phyloP scores from a whole-genome alignment of 345 rosid genomes.

The Camelina sativa region DNA sequence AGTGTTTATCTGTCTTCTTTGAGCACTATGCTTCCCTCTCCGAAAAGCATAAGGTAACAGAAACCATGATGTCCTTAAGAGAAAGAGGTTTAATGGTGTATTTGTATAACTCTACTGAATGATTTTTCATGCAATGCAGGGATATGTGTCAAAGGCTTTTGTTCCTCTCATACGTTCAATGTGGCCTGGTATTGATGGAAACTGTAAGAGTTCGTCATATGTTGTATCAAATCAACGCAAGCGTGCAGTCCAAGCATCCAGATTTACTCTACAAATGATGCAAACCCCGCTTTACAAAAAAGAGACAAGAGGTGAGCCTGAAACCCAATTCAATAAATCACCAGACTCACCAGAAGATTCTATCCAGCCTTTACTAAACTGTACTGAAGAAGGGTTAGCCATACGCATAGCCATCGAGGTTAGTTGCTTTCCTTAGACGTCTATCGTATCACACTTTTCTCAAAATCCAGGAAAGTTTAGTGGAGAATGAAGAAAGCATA shows the following conservation, averaged over 20 bases:
- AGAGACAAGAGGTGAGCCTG: slow-evolving; percentile 50
- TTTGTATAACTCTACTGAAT: not conserved
- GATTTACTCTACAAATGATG: slow-evolving; percentile 91
- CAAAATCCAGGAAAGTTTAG: slow-evolving; percentile 8
- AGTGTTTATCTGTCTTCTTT: slow-evolving; percentile 91
- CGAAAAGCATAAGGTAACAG: slow-evolving; percentile 70
- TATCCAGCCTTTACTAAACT: slow-evolving; percentile 52
- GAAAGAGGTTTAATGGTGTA: slow-evolving; percentile 20
- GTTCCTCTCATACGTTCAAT: slow-evolving; percentile 79
- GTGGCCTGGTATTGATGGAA: slow-evolving; percentile 91
- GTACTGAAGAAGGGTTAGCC: slow-evolving; percentile 81
- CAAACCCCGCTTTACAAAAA: slow-evolving; percentile 72
- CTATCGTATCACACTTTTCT: slow-evolving; percentile 9
- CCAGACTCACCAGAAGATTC: slow-evolving; percentile 49
- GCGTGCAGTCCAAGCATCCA: slow-evolving; percentile 90
- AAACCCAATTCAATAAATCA: slow-evolving; percentile 38
- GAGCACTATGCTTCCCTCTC: slow-evolving; percentile 89
- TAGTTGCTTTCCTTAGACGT: slow-evolving; percentile 22
- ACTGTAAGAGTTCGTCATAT: slow-evolving; percentile 63
- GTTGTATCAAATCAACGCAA: slow-evolving; percentile 82
- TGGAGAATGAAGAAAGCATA: not conserved
- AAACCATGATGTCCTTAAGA: slow-evolving; percentile 21
- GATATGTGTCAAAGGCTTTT: slow-evolving; percentile 77
- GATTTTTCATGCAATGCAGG: slow-evolving; percentile 56
- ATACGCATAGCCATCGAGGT: slow-evolving; percentile 91